These are phyloP conservation scores for Cupressus sempervirens DNA, from an alignment of 75 land plant species.

Conservation along the genomic window DNA sequence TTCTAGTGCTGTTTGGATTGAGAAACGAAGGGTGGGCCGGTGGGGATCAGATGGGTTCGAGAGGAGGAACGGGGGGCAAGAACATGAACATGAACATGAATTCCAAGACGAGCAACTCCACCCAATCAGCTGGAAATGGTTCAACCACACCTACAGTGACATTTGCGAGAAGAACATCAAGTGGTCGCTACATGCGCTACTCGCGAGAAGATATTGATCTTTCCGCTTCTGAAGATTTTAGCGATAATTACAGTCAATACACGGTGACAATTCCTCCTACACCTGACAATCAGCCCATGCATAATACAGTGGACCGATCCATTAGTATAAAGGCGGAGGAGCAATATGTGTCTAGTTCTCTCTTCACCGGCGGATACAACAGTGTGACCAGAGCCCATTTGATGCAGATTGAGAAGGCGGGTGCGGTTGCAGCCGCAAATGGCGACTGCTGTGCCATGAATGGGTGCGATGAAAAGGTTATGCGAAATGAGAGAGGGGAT, in stretches of 20 bases:
- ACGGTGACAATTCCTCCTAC: conserved; percentile 87
- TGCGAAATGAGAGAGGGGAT: conserved; percentile 70
- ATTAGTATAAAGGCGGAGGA: conserved; percentile 69
- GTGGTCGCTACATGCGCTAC: conserved; percentile 70
- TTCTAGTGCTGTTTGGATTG: no score
- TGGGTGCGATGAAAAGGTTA: conserved; percentile 83
- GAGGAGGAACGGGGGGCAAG: no score
- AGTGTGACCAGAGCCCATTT: conserved; percentile 78
- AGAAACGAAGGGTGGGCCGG: no score
- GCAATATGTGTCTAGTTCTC: conserved; percentile 77
- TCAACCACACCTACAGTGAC: background rate
- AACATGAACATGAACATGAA: no score
- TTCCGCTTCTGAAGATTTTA: conserved; percentile 51
- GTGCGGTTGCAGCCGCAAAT: conserved; percentile 43
- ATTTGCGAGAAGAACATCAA: conserved; percentile 64
- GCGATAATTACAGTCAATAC: conserved; percentile 62
- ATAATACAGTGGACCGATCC: conserved; percentile 27
- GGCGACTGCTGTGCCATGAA: conserved; percentile 57
- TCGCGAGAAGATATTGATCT: conserved; percentile 70
- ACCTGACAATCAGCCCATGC: conserved; percentile 80
- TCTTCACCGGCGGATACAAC: conserved; percentile 91
- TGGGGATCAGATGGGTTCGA: no score
- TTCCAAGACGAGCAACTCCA: no score
- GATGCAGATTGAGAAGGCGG: conserved; percentile 65
- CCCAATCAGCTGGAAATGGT: no score